phyloP scores from a whole-genome alignment of 495 filamentous ascomycete genomes.

The Haplographium delicatum region DNA sequence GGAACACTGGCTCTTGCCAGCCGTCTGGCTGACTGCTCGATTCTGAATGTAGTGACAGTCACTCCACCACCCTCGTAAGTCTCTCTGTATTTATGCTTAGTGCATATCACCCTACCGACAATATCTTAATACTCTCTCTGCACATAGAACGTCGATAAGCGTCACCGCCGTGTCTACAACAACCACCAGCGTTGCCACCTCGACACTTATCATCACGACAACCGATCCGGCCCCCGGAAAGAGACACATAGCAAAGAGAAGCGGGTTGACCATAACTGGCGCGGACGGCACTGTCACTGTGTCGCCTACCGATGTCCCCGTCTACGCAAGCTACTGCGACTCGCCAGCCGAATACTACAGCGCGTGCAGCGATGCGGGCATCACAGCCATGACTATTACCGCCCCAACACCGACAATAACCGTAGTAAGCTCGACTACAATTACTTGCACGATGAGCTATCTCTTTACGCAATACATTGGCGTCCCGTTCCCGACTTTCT shows the following conservation, averaged over 20 bases:
- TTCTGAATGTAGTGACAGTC: not conserved
- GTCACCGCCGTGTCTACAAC: not conserved
- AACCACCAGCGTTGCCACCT: not conserved
- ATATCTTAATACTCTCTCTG: not conserved
- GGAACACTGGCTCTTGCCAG: not conserved
- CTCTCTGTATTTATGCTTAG: not conserved
- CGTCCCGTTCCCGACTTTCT: too few species aligned
- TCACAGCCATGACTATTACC: not conserved
- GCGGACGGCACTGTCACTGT: not conserved
- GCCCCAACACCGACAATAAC: not conserved
- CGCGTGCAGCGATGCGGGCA: not conserved
- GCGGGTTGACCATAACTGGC: too few species aligned
- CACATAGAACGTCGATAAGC: not conserved
- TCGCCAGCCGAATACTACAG: not conserved
- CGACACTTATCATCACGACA: not conserved
- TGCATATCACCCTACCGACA: not conserved
- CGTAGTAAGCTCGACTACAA: not conserved
- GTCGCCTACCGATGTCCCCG: not conserved
- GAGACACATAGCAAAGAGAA: too few species aligned
- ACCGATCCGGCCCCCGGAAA: too few species aligned
- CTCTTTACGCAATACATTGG: too few species aligned
- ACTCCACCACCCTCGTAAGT: not conserved
- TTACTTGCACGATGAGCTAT: not conserved
- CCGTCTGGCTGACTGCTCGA: not conserved
- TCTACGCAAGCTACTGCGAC: slow-evolving; percentile 1